Evolutionary conservation across 805 yeast genomes (phyloP), one percentile per base, ranked within the genome.

Genomic region (Candida loeiensis): DNA sequence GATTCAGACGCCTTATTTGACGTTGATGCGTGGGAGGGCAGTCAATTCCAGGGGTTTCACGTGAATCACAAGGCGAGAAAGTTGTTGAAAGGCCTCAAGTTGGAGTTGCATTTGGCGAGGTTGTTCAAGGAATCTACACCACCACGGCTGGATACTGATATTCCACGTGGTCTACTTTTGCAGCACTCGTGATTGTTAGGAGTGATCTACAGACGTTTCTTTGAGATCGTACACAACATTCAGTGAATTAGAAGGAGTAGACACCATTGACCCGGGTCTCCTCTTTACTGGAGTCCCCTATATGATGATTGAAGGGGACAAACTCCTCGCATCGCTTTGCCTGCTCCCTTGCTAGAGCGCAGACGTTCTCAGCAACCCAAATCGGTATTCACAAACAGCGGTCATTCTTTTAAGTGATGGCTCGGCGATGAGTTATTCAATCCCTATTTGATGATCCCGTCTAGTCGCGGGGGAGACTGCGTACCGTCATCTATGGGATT

Each of bases 401-500:
- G 15, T 45, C 49, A 12, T 47, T 47, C 49, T 34, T 53, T 53
- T 40, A 36, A 41, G 37, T 5, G 47, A 44, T 11, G 39, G 4
- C 30, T 36, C n/a, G 58, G 50, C 14, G 56, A 50, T 26, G 49
- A 45, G 54, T 58, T 79, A 11, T 77, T 76, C 47, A 90, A 85
- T 54, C 87, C 49, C 9, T 47, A 40, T 31, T 37, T 41, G 40
- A 44, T 42, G 51, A 79, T 82, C 0, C 90, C 91, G 1, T 69
- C 85, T 5, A 57, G 67, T 17, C 56, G 75, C 40, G 93, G 91
- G 77, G 80, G 48, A 68, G 84, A 37, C 64, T 82, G 36, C 81
- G 88, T 7, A 66, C 77, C 1, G 80, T 82, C 6, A 58, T 76
- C 20, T 61, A 64, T 37, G 74, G 68, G 40, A 45, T 64, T n/a